Conservation (phyloP, 2,329 filamentous ascomycete species). For the Boeremia lycopersici region DNA sequence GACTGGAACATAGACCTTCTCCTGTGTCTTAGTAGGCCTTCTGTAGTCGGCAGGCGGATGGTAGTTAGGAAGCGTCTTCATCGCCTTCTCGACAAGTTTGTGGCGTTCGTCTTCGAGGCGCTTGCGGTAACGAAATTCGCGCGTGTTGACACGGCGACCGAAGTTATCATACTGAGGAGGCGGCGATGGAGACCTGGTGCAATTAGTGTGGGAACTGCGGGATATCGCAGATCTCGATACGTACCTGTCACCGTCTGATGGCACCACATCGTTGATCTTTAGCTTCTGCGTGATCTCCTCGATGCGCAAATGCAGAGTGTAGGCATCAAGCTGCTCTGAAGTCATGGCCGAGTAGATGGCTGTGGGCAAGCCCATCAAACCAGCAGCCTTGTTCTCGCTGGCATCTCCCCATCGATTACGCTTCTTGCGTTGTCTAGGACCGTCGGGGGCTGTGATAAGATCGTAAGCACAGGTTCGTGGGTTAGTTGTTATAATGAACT, state of each 20-base stretch:
- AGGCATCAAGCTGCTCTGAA: conserved; percentile 95
- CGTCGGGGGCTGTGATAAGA: conserved; percentile 61
- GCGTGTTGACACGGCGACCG: conserved; percentile 97
- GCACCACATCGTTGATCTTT: conserved; percentile 97
- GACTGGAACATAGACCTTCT: conserved; percentile 99
- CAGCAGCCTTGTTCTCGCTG: conserved; percentile 97
- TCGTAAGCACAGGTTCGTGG: conserved; percentile 17
- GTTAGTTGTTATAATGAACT: conserved; percentile 39
- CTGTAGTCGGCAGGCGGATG: conserved; percentile 98
- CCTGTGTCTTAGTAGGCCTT: conserved; percentile 98
- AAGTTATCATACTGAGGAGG: conserved; percentile 99
- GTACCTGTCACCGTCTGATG: conserved; percentile 92
- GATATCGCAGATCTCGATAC: conserved; percentile 40
- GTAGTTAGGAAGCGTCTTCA: conserved; percentile 99
- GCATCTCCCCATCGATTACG: conserved; percentile 98
- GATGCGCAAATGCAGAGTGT: conserved; percentile 93
- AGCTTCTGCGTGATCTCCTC: conserved; percentile 99
- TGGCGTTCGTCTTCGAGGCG: conserved; percentile 97
- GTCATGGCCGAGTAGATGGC: conserved; percentile 98
- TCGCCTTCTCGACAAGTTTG: conserved; percentile 97
- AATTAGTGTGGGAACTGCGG: background rate
- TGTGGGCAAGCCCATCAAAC: conserved; percentile 95
- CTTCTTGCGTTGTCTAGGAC: conserved; percentile 91
- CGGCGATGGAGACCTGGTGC: conserved; percentile 84
- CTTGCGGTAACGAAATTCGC: conserved; percentile 98